Evolutionary conservation across 495 filamentous ascomycete species (phyloP).

Genomic region (Parmelia sp.): DNA sequence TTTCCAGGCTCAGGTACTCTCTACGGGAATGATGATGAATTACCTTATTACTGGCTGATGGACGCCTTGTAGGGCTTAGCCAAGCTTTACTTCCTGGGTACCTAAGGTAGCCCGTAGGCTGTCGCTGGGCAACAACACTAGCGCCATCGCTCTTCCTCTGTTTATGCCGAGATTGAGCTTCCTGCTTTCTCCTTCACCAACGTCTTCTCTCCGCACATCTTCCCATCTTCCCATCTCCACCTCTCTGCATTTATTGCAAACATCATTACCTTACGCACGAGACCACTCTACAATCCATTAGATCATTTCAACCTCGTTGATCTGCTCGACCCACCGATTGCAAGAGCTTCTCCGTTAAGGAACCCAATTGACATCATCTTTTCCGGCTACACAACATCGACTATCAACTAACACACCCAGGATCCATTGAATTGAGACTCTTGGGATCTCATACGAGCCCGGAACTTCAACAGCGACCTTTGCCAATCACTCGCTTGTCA

Average conservation of each 20-base stretch:
- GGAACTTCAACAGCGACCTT: slow-evolving; percentile 28
- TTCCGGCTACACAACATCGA: slow-evolving; percentile 32
- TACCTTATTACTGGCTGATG: no score
- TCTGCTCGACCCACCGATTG: slow-evolving; percentile 38
- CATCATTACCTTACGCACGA: slow-evolving; percentile 26
- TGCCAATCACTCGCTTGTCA: slow-evolving; percentile 29
- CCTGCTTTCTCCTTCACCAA: slow-evolving; percentile 20
- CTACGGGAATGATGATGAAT: no score
- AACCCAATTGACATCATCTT: slow-evolving; percentile 43
- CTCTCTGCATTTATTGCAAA: slow-evolving; percentile 28
- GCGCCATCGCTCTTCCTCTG: slow-evolving; percentile 6
- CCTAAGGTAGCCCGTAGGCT: no score
- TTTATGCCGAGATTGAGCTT: slow-evolving; percentile 9
- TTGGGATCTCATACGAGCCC: slow-evolving; percentile 43
- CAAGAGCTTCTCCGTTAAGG: slow-evolving; percentile 27
- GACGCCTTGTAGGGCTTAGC: slow-evolving; percentile 15
- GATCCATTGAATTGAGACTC: slow-evolving; percentile 62
- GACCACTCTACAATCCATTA: slow-evolving; percentile 33
- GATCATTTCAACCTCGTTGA: slow-evolving; percentile 29
- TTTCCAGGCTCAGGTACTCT: background rate
- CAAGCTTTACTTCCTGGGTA: no score
- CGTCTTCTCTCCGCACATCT: slow-evolving; percentile 23
- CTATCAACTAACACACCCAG: slow-evolving; percentile 48
- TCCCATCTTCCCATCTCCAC: slow-evolving; percentile 28
- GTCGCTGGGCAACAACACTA: slow-evolving; percentile 4